Evolutionary conservation across 2,329 filamentous ascomycete genomes (phyloP).

Genomic region (Trichoderma semiorbis): DNA sequence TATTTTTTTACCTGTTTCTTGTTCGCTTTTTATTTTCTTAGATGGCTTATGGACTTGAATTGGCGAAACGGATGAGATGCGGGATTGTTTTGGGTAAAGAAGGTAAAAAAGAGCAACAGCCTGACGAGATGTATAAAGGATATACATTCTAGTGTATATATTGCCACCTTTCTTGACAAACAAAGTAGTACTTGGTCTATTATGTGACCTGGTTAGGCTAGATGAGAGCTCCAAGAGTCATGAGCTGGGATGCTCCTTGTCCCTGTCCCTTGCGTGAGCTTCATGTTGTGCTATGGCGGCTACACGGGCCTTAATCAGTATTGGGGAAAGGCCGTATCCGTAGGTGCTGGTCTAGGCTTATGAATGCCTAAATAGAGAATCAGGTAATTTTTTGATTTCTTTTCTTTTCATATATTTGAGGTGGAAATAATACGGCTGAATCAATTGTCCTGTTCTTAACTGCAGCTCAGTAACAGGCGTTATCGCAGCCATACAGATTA

Average conservation of each 20-base stretch:
- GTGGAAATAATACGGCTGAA: not conserved
- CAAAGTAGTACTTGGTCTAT: not conserved
- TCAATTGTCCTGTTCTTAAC: not conserved
- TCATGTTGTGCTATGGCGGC: not conserved
- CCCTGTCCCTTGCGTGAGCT: not conserved
- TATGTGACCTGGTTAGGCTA: not conserved
- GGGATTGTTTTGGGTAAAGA: conserved; percentile 1
- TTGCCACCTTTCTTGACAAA: not conserved
- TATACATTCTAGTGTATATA: not conserved
- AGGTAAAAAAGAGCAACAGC: not conserved
- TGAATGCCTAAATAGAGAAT: not conserved
- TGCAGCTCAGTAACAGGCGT: not conserved
- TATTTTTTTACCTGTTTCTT: not conserved
- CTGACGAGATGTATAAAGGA: not conserved
- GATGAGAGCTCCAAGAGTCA: not conserved
- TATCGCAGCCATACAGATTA: not conserved
- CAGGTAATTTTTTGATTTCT: not conserved
- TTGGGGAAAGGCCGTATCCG: not conserved
- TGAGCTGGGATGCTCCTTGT: not conserved
- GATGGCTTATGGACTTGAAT: conserved; percentile 1
- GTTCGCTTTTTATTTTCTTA: not conserved
- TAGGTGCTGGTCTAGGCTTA: not conserved
- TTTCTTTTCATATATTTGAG: not conserved
- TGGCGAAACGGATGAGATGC: conserved; percentile 6
- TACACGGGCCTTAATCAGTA: not conserved